Evolutionary conservation across 192 early-diverging fungal species (phyloP).

Genomic region (Entomortierella beljakovae): DNA sequence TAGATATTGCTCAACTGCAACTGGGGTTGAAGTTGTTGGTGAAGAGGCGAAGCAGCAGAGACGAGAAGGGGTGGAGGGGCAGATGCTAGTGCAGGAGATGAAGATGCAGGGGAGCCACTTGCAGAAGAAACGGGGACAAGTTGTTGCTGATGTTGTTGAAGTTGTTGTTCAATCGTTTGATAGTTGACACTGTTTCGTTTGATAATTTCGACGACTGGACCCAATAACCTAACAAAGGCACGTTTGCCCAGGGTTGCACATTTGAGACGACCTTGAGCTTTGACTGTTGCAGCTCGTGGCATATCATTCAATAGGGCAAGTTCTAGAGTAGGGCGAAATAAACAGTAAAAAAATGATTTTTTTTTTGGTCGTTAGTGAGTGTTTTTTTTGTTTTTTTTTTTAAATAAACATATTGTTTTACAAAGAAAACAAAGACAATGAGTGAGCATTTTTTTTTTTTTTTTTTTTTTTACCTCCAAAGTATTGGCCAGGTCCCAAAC

Average conservation of each 20-base stretch:
- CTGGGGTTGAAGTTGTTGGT: constrained; percentile 7
- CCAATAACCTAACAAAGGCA: constrained; percentile 94
- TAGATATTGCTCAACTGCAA: constrained; percentile 35
- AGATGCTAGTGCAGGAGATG: constrained; percentile 19
- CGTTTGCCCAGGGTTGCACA: constrained; percentile 96
- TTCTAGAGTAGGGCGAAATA: constrained; percentile 63
- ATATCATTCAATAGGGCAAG: constrained; percentile 94
- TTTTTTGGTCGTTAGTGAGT: no score
- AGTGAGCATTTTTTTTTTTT: constrained; percentile 20
- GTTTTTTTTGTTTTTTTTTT: no score
- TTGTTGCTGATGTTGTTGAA: constrained; percentile 47
- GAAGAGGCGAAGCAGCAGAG: constrained; percentile 17
- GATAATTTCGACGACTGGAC: constrained; percentile 96
- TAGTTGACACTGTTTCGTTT: constrained; percentile 97
- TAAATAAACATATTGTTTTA: neutral
- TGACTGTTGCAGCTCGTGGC: constrained; percentile 91
- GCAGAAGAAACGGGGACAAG: constrained; percentile 28
- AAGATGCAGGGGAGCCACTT: constrained; percentile 12
- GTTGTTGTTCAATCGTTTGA: constrained; percentile 62
- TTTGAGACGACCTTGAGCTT: constrained; percentile 89
- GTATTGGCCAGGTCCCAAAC: constrained; percentile 87
- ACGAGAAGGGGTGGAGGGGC: constrained; percentile 25
- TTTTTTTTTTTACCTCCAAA: constrained; percentile 85
- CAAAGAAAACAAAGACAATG: neutral
- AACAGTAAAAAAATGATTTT: neutral